Evolutionary conservation across 305 asterid genomes (phyloP), one percentile per base, ranked within the genome.

Genomic region (Solanum hybrid): DNA sequence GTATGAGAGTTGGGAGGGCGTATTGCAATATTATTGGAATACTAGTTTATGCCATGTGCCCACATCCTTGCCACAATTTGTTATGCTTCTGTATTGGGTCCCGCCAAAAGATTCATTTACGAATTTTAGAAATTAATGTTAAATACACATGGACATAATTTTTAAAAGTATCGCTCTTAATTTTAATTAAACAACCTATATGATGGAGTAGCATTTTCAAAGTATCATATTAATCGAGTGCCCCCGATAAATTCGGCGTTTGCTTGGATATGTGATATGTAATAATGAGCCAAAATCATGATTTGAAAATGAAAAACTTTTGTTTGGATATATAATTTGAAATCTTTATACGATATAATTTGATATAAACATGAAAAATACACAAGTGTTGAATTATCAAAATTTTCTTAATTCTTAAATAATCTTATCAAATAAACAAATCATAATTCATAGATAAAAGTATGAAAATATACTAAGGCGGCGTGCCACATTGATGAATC

Each of bases 1-100:
- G 29, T 81, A 29, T 42, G 26, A 82, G 17, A 82, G 38, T 27
- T 16, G 10, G 16, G 20, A 4, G 72, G 87, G 31, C 6, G 31
- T 84, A 31, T 84, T 51, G 42, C 40, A 84, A 84, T 84, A 82
- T 82, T 34, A 13, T 16, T 6, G 86, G n/a, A 40, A 40, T 40
- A 20, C 86, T 3, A 27, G 27, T 82, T 82, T 42, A 27, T 82
- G 27, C 29, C 73, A 84, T 46, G 87, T 82, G 87, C 37, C 40
- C 73, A 4, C 10, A 82, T 46, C 22, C 34, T 29, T 17, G 24
- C 4, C 5, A 34, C 72, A 27, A 81, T 17, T 73, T 81, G 85
- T 79, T 79, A 24, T 38, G 64, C 86, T 37, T 20, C 22, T 37
- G 5, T 40, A 56, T 66, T 26, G 86, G 86, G 37, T 8, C 86